Conservation (phyloP, 2,329 filamentous ascomycete genomes). For the Pochonia chlamydosporia region DNA sequence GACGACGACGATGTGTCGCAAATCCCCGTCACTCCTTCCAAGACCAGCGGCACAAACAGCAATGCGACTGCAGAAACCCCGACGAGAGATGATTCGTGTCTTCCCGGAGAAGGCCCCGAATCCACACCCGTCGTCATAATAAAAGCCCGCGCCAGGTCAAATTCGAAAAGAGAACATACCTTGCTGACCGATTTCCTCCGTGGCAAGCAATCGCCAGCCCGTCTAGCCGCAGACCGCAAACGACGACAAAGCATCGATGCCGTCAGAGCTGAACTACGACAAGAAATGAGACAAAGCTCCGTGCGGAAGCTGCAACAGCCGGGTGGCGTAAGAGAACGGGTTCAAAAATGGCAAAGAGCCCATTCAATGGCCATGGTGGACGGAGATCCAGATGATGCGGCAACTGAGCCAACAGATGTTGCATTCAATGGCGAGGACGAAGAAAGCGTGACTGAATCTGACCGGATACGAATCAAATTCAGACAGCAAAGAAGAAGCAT, state of each 20-base stretch:
- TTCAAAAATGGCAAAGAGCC: conserved; percentile 78
- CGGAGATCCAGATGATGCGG: conserved; percentile 44
- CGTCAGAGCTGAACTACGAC: conserved; percentile 45
- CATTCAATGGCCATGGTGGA: conserved; percentile 59
- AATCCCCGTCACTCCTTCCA: conserved; percentile 8
- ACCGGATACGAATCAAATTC: conserved; percentile 51
- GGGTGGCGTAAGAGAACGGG: conserved; percentile 67
- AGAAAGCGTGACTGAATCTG: conserved; percentile 55
- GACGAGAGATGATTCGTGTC: conserved; percentile 11
- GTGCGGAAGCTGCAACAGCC: conserved; percentile 56
- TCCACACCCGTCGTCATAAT: conserved; percentile 34
- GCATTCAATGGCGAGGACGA: conserved; percentile 51
- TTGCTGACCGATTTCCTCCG: conserved; percentile 53
- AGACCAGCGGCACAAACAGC: conserved; percentile 4
- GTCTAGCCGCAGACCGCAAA: conserved; percentile 44
- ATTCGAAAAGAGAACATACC: conserved; percentile 35
- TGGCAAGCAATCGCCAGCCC: conserved; percentile 50
- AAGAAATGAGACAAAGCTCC: conserved; percentile 53
- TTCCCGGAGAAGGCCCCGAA: conserved; percentile 30
- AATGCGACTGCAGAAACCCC: conserved; percentile 4
- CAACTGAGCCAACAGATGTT: conserved; percentile 56
- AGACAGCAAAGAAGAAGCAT: conserved; percentile 37
- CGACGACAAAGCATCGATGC: conserved; percentile 54
- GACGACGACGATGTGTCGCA: conserved; percentile 14
- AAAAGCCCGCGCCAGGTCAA: conserved; percentile 25